These are phyloP conservation scores for Asterophora parasitica DNA, from an alignment of 768 basidiomycete species.

Conservation along the genomic window DNA sequence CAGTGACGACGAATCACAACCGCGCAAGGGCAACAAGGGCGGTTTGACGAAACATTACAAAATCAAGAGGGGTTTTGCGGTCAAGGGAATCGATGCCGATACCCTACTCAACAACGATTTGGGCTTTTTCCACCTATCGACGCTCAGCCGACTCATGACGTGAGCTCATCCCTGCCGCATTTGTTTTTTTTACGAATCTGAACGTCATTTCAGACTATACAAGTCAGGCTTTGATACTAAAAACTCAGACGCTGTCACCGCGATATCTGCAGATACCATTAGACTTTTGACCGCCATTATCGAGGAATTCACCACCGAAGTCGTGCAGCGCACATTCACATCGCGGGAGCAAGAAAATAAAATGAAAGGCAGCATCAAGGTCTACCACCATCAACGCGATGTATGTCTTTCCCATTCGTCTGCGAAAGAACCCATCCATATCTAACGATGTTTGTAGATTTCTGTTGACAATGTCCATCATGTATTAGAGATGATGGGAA, in stretches of 20 bases:
- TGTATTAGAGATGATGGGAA: conserved; percentile 45
- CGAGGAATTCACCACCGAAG: conserved; percentile 45
- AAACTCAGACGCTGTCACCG: conserved; percentile 16
- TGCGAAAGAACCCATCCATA: background rate
- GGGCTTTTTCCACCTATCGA: conserved; percentile 42
- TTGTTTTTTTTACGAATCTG: background rate
- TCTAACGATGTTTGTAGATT: conserved; percentile 31
- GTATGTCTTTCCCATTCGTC: conserved; percentile 18
- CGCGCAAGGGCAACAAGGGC: conserved; percentile 16
- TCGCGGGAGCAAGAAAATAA: conserved; percentile 54
- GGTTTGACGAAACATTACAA: conserved; percentile 45
- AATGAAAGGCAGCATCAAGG: conserved; percentile 55
- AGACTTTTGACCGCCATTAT: conserved; percentile 40
- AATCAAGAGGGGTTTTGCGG: conserved; percentile 35
- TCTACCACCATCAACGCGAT: conserved; percentile 48
- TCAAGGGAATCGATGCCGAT: conserved; percentile 40
- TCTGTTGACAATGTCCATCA: conserved; percentile 39
- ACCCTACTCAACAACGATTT: conserved; percentile 39
- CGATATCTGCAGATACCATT: conserved; percentile 48
- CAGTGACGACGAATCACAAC: background rate
- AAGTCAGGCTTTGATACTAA: conserved; percentile 19
- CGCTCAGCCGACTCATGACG: conserved; percentile 36
- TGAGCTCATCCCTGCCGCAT: conserved; percentile 21
- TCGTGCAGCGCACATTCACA: conserved; percentile 48
- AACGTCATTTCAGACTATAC: conserved; percentile 15